Base-by-base conservation (phyloP, 2,329 filamentous ascomycete species). In the Gliomastix tumulicola region DNA sequence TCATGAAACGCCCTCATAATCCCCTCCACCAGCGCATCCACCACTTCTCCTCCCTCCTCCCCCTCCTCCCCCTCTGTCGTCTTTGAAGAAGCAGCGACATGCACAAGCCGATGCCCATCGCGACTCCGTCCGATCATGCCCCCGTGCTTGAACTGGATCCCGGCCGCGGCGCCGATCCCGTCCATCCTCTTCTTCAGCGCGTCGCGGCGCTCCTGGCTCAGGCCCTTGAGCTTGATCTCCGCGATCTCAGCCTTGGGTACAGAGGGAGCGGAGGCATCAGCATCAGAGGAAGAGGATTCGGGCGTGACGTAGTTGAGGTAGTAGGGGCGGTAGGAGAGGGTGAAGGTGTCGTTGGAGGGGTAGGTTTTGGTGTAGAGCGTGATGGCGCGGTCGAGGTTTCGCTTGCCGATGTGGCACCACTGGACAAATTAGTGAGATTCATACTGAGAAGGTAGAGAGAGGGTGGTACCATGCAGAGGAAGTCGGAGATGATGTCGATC, bases 341-440 rank as follows among this genome's bases (percentile, higher is more conserved):
- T 19, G 41, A 66, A 63, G 1, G 5, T 55, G 62, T 7, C 51
- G 54, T 32, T 32, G 34, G 21, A 16, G 1, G 62, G 61, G 37
- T 64, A 64, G 2, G 56, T 61, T 36, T 59, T 62, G 17, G 56
- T 50, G 45, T 60, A 63, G 0, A 66, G 48, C 0, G 44, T 30
- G 21, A 66, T 63, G 32, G 61, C 57, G 35, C 40, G 46, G 21
- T 63, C 53, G 2, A 67, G 52, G 19, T 49, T 54, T 19, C 53
- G 54, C 19, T 63, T 58, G 38, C 55, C 60, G 20, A 67, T 60
- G 43, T 61, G 65, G 47, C 63, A 65, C 60, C 57, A 55, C 44
- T 55, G 3, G 4, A 13, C 4, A n/a, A n/a, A n/a, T n/a, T n/a
- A n/a, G n/a, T n/a, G n/a, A n/a, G n/a, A n/a, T n/a, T 17, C 7